Evolutionary conservation across 768 basidiomycete species (phyloP), one percentile per base, ranked within the genome.

Genomic region (Amanita pseudoporphyria): DNA sequence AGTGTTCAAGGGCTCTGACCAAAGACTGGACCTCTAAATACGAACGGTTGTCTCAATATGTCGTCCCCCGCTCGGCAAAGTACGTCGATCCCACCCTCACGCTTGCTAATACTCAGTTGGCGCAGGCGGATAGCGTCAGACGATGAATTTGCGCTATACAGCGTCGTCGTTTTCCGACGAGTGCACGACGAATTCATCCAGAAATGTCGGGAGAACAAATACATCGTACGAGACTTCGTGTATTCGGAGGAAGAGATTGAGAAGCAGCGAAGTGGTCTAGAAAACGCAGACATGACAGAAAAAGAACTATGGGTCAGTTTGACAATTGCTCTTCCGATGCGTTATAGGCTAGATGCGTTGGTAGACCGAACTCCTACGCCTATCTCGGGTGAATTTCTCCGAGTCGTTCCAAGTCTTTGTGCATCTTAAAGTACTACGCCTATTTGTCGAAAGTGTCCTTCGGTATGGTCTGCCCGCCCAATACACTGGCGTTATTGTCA

Each of bases 181-280:
- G 81, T 91, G 32, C 86, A 88, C 60, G 96, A 98, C 56, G 87
- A 94, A 51, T 97, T 95, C 62, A 66, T 82, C 2, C 93, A 97
- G 67, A 94, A 88, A 62, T 95, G 91, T 61, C 74, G 96, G 52
- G 96, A 98, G 64, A 84, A 90, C 65, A 98, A 95, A 92, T 95
- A 58, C 69, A 83, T 93, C 51, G 79, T 92, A 9, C 81, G 96
- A n/a, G 96, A 99, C 56, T 99, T 97, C 62, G 78, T 77, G 12
- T 98, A 77, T 62, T 89, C 93, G 19, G 86, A 90, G 61, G 83
- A 83, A 37, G 83, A 84, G 52, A 70, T 93, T 24, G 72, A 73
- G 52, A 90, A 84, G 65, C 88, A 95, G 61, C 75, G 74, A 56
- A 77, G 87, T 62, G 95, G 95, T 45, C 68, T 96, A 10, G 78